These are phyloP conservation scores for Sphenostylis stenocarpa DNA, from an alignment of 306 rosid genomes.

Conservation along the genomic window DNA sequence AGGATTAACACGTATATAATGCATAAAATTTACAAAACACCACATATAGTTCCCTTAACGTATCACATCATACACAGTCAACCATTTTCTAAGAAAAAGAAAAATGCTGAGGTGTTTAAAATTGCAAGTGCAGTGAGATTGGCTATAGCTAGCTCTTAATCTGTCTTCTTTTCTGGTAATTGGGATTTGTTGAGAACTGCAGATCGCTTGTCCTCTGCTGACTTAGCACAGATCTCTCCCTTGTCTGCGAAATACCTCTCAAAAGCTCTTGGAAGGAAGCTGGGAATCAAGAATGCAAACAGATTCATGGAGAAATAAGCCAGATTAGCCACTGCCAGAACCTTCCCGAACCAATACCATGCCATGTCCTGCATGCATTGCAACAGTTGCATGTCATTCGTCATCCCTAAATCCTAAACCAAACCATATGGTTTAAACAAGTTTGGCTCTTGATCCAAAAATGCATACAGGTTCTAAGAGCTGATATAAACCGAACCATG, in stretches of 20 bases:
- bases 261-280: slow-evolving; percentile 80
- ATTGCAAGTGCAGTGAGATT: background rate
- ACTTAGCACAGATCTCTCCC: slow-evolving; percentile 56
- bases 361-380: slow-evolving; percentile 49
- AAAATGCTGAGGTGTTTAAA: slow-evolving; percentile 3
- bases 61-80: slow-evolving; percentile 12
- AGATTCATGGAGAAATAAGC: slow-evolving; percentile 62
- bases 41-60: background rate
- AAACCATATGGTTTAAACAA: too few species aligned
- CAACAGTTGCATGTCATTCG: background rate
- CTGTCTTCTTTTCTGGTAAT: slow-evolving; percentile 38
- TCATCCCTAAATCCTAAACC: too few species aligned
- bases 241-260: slow-evolving; percentile 66
- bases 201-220: slow-evolving; percentile 59
- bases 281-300: slow-evolving; percentile 68
- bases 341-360: slow-evolving; percentile 86
- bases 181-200: slow-evolving; percentile 16
- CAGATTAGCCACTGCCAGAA: slow-evolving; percentile 54
- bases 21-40: slow-evolving; percentile 19
- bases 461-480: too few species aligned
- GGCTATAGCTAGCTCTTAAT: background rate
- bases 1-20: background rate
- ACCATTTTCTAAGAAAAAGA: background rate
- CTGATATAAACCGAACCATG: too few species aligned
- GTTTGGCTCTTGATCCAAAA: too few species aligned